These are phyloP conservation scores for Orobanche coerulescens DNA, from an alignment of 257 asterid genomes.

Conservation along the genomic window DNA sequence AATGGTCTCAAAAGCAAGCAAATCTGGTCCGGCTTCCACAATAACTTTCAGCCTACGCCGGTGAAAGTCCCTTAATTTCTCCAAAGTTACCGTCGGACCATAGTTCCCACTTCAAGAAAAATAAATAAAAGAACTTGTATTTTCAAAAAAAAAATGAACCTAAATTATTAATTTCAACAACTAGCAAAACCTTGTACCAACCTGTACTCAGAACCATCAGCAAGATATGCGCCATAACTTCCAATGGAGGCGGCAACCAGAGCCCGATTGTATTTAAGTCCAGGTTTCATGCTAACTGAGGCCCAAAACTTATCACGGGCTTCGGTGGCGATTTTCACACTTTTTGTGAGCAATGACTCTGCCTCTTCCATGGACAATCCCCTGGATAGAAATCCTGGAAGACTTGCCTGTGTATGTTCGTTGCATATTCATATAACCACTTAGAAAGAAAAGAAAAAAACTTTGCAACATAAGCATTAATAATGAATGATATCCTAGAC, in stretches of 20 bases:
- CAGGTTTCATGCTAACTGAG: conserved; percentile 21
- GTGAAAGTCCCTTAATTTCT: conserved; percentile 63
- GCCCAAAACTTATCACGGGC: conserved; percentile 61
- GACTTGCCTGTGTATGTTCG: conserved; percentile 48
- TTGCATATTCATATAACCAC: neutral
- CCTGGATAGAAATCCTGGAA: conserved; percentile 55
- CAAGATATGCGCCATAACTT: conserved; percentile 75
- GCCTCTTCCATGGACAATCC: conserved; percentile 59
- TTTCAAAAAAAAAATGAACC: neutral
- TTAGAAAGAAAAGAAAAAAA: too few species aligned
- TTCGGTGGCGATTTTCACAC: conserved; percentile 49
- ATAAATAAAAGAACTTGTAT: neutral
- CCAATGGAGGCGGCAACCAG: conserved; percentile 73
- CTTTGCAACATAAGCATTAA: neutral
- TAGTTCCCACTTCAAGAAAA: conserved; percentile 56
- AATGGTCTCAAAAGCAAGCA: conserved; percentile 72
- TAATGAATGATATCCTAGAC: neutral
- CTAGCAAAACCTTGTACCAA: neutral
- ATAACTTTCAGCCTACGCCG: conserved; percentile 63
- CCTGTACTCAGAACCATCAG: conserved; percentile 79
- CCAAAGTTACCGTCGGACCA: conserved; percentile 35
- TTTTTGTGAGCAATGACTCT: conserved; percentile 36
- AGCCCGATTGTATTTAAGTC: conserved; percentile 38
- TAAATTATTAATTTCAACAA: neutral
- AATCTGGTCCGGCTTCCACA: conserved; percentile 54